These are phyloP conservation scores for Ophiostoma perfectum DNA, from an alignment of 2,329 filamentous ascomycete species.

Conservation along the genomic window DNA sequence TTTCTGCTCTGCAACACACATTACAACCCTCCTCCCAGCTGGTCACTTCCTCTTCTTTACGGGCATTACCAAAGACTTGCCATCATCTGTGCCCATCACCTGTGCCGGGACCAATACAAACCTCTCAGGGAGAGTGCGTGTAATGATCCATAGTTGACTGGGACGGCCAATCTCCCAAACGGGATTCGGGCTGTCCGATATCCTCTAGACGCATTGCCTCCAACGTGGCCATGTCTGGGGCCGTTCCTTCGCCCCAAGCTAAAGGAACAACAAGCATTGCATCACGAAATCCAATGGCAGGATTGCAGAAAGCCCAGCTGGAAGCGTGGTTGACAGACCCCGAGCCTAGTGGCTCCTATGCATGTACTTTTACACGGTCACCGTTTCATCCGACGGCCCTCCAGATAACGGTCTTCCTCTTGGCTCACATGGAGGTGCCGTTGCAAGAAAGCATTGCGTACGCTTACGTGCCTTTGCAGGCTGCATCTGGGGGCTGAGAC, in stretches of 20 bases:
- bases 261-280: too few species aligned
- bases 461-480: neutral
- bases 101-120: too few species aligned
- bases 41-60: neutral
- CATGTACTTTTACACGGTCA: neutral
- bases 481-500: neutral
- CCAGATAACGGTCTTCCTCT: neutral
- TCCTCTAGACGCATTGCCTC: neutral
- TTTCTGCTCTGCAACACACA: neutral
- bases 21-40: neutral
- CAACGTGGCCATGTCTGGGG: neutral
- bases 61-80: neutral
- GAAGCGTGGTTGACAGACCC: neutral
- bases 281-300: neutral
- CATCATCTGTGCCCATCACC: neutral
- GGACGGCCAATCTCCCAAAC: neutral
- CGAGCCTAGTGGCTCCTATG: neutral
- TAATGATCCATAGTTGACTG: neutral
- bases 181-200: neutral
- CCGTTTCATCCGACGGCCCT: neutral
- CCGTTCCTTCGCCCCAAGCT: too few species aligned
- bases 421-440: neutral
- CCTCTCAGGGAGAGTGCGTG: neutral
- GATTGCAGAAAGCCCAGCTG: neutral
- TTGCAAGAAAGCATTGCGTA: neutral